Evolutionary conservation across 371 early-diverging fungal genomes (phyloP), one percentile per base, ranked within the genome.

Genomic region (Nematocida parisii): DNA sequence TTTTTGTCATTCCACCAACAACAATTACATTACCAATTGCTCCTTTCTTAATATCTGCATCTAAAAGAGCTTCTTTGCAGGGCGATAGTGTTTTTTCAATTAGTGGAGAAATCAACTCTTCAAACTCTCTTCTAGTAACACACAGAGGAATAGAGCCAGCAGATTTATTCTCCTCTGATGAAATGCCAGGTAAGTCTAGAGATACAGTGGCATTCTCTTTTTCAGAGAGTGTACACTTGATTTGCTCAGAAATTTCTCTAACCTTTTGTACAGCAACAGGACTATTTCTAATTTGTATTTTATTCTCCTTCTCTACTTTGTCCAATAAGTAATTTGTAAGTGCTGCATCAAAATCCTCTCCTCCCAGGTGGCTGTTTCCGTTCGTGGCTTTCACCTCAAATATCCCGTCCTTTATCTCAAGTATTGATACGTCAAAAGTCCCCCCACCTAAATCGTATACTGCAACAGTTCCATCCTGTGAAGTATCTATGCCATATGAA

Each of bases 371-470:
- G 71, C 91, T 89, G 86, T 90, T 89, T 72, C 93, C 93, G 85
- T 93, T 92, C 44, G 91, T 90, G 71, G 92, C 90, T 68, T 83
- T 84, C 18, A 94, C 89, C 89, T 97, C 96, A 84, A 97, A 97
- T 40, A 97, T 93, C 77, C 96, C 97, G 85, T 93, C 91, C 83
- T 94, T 93, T 83, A 96, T 92, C 86, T 95, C 95, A 22, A 98
- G 89, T 81, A 98, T 92, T 44, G 95, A 94, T 85, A 98, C 92
- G 93, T 98, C 97, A 89, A 98, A 98, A 3, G 97, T 98, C 82
- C 99, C 99, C 86, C 99, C 97, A 66, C 99, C 97, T 80, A 98
- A 90, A 90, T 98, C 97, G 89, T 93, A 98, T n/a, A 99, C 96
- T 42, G 95, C 95, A 52, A 98, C 91, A 83, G 93, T 93, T 85